Conservation (phyloP, 371 early-diverging fungal species). For the Entomophthora muscae region DNA sequence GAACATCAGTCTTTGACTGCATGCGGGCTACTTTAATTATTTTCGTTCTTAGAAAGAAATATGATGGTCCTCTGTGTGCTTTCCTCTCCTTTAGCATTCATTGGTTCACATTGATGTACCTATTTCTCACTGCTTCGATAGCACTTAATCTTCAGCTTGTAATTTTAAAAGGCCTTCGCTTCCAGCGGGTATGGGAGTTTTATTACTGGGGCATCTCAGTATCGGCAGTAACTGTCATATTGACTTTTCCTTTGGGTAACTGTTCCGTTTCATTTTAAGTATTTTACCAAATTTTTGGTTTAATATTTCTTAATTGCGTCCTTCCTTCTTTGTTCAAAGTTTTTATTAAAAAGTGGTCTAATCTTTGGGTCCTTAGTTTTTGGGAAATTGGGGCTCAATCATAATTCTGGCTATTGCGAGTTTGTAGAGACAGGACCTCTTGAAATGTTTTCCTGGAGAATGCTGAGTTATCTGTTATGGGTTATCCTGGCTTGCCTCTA, state of each 20-base stretch:
- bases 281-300: too few relatives aligned
- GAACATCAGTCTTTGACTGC: background rate
- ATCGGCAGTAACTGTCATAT: background rate
- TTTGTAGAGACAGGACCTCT: background rate
- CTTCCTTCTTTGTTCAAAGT: too few relatives aligned
- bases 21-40: background rate
- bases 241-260: background rate
- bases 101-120: slow-evolving; percentile 1
- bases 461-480: background rate
- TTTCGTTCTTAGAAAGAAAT: background rate
- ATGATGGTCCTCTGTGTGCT: background rate
- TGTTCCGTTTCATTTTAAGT: too few relatives aligned
- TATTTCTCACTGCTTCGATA: background rate
- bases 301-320: too few relatives aligned
- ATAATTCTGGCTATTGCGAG: background rate
- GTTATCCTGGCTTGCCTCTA: background rate
- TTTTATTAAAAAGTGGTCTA: too few relatives aligned
- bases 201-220: background rate
- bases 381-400: background rate
- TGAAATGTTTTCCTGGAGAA: background rate
- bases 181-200: background rate
- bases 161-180: background rate
- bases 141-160: slow-evolving; percentile 4
- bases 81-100: background rate
- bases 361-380: too few relatives aligned